Evolutionary conservation across 768 basidiomycete genomes (phyloP).

Genomic region (Russula compacta): DNA sequence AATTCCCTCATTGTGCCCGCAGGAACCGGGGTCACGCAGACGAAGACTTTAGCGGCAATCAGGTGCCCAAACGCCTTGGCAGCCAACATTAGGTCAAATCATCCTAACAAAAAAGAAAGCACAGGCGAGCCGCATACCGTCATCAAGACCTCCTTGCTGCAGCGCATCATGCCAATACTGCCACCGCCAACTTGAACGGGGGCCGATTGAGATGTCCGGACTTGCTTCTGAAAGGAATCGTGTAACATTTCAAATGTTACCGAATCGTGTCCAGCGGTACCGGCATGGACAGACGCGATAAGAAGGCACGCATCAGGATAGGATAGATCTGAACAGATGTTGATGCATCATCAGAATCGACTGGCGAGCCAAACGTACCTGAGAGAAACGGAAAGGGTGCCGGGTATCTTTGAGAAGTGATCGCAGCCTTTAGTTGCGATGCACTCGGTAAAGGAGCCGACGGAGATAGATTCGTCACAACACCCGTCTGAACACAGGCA

Average conservation of each 20-base stretch:
- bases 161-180: conserved; percentile 62
- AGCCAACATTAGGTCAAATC: neutral
- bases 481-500: conserved; percentile 31
- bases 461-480: conserved; percentile 39
- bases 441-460: conserved; percentile 45
- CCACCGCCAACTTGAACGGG: conserved; percentile 67
- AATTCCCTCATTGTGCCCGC: conserved; percentile 56
- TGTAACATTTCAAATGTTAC: conserved; percentile 92
- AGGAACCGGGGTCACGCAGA: conserved; percentile 40
- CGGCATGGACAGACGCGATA: conserved; percentile 73
- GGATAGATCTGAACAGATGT: conserved; percentile 43
- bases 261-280: conserved; percentile 63
- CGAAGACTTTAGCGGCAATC: conserved; percentile 46
- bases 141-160: conserved; percentile 54
- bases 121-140: conserved; percentile 38
- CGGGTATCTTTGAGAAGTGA: conserved; percentile 48
- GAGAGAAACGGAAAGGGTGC: conserved; percentile 42
- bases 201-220: conserved; percentile 60
- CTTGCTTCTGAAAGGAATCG: conserved; percentile 67
- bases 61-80: conserved; percentile 71
- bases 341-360: neutral
- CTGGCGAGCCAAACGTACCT: conserved; percentile 32
- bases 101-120: neutral
- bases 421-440: conserved; percentile 34
- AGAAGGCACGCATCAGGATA: conserved; percentile 78